Conservation (phyloP, 257 asterid genomes). For the Cordia subcordata region DNA sequence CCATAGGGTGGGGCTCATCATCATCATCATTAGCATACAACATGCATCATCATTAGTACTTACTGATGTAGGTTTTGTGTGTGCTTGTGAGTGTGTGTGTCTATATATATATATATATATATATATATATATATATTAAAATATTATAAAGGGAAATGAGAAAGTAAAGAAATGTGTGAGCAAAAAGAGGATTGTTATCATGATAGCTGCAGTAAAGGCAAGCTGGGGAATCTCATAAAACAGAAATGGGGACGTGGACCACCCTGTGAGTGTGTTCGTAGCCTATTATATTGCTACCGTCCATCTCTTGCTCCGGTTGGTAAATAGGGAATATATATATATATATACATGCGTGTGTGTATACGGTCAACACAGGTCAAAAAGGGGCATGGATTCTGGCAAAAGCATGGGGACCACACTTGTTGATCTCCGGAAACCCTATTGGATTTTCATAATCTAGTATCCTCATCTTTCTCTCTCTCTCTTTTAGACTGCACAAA, state of each 20-base stretch:
- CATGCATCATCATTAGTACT: too few species aligned
- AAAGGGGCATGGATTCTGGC: not conserved
- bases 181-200: not conserved
- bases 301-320: not conserved
- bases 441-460: not conserved
- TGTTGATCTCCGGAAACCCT: not conserved
- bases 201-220: not conserved
- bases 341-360: too few species aligned
- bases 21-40: too few species aligned
- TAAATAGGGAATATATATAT: too few species aligned
- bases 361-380: not conserved
- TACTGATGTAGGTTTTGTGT: too few species aligned
- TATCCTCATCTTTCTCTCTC: not conserved
- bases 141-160: too few species aligned
- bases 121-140: too few species aligned
- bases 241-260: not conserved
- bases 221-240: not conserved
- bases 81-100: too few species aligned
- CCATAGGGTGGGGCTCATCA: not conserved
- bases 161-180: not conserved
- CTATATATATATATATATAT: too few species aligned
- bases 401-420: not conserved
- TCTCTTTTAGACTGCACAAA: too few species aligned
- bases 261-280: too few species aligned
- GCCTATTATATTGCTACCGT: too few species aligned